Evolutionary conservation across 495 filamentous ascomycete genomes (phyloP).

Genomic region (Ascodesmis nigricans): DNA sequence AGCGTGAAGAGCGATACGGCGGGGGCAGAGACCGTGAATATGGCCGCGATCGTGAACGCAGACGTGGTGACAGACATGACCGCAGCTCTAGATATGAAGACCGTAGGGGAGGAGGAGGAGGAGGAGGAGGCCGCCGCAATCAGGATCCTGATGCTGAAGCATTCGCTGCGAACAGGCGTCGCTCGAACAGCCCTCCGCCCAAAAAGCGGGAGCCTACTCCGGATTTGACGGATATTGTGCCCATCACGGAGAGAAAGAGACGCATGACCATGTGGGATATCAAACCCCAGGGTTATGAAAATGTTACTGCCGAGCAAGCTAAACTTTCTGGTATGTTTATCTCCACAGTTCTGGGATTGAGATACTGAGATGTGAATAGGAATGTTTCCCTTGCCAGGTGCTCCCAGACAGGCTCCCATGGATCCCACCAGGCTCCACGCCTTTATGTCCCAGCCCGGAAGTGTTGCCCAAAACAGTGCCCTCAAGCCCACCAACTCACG

Average conservation of each 20-base stretch:
- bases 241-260: constrained; percentile 62
- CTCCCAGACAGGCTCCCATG: constrained; percentile 88
- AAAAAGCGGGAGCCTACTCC: constrained; percentile 91
- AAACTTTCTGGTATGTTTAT: constrained; percentile 63
- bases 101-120: background rate
- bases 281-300: constrained; percentile 94
- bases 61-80: constrained; percentile 17
- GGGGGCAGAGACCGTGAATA: constrained; percentile 28
- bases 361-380: constrained; percentile 21
- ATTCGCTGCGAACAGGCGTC: constrained; percentile 33
- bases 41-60: constrained; percentile 17
- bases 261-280: constrained; percentile 98
- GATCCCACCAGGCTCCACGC: constrained; percentile 85
- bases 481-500: constrained; percentile 83
- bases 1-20: constrained; percentile 23
- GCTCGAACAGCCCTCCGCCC: constrained; percentile 55
- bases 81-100: constrained; percentile 17
- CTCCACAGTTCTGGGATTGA: constrained; percentile 1
- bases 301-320: constrained; percentile 94
- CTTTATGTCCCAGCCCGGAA: constrained; percentile 76
- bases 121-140: background rate
- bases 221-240: constrained; percentile 65
- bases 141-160: constrained; percentile 13
- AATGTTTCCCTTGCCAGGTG: constrained; percentile 96
- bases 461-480: constrained; percentile 46